Percentiles rank a stretch among this genome's conserved stretches.
Evolutionary conservation across 768 basidiomycete species (phyloP).

Genomic region (Lentinula guzmanii): DNA sequence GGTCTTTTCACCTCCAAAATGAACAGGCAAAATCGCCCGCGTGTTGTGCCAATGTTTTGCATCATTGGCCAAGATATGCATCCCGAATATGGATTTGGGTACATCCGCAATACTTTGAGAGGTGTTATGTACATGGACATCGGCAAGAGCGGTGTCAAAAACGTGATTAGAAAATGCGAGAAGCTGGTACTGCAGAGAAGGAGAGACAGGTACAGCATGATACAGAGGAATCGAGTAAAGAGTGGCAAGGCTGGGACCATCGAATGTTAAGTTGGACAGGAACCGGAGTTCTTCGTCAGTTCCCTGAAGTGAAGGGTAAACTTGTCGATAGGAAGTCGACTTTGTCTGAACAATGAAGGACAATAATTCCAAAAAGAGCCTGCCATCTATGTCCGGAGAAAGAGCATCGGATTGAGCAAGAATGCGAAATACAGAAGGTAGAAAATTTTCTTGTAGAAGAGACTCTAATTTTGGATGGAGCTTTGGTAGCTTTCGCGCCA

Average conservation of each 20-base stretch:
- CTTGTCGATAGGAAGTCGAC: not conserved
- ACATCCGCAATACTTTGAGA: constrained; percentile 8
- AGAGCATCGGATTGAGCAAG: not conserved
- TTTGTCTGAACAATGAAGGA: not conserved
- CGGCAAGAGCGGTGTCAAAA: constrained; percentile 33
- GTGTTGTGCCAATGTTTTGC: constrained; percentile 56
- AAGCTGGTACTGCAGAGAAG: constrained; percentile 9
- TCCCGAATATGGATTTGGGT: constrained; percentile 31
- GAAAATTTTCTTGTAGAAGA: constrained; percentile 17
- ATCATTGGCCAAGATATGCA: constrained; percentile 38
- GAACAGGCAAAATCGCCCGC: constrained; percentile 43
- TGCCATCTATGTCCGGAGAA: not conserved
- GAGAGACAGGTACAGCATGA: not conserved
- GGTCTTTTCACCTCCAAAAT: constrained; percentile 41
- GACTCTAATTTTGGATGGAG: not conserved
- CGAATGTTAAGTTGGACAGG: not conserved
- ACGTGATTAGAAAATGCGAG: constrained; percentile 33
- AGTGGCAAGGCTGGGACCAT: not conserved
- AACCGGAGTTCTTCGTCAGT: not conserved
- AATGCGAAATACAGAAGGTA: constrained; percentile 11
- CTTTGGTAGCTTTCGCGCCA: not conserved
- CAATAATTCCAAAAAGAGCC: not conserved
- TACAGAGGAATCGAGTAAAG: not conserved
- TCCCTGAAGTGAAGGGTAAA: not conserved
- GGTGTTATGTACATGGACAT: constrained; percentile 17